phyloP scores from a whole-genome alignment of 257 asterid species.

The Agastache rugosa region DNA sequence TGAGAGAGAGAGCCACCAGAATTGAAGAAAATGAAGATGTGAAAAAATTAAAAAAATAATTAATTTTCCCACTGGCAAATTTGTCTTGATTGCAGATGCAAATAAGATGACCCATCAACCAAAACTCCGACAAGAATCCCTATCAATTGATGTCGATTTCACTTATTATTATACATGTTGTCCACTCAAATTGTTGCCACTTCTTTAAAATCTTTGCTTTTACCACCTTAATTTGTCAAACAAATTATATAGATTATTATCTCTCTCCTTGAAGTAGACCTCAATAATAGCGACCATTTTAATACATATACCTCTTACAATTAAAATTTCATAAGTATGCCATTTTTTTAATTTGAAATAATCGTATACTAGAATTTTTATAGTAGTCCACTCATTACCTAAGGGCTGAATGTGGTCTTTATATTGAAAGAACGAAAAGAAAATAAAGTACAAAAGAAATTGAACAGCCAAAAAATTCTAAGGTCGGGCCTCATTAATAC shows the following conservation, averaged over 20 bases:
- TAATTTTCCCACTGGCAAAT: not conserved
- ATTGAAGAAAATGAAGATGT: constrained; percentile 21
- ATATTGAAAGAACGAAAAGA: no score
- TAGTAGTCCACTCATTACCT: no score
- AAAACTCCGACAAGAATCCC: constrained; percentile 30
- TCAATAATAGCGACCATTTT: not conserved
- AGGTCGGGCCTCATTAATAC: no score
- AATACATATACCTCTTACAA: not conserved
- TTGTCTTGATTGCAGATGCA: constrained; percentile 30
- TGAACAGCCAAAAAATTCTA: no score
- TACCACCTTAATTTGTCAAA: constrained; percentile 15
- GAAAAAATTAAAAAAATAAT: not conserved
- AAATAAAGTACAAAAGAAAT: no score
- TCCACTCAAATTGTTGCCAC: constrained; percentile 14
- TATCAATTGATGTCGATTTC: constrained; percentile 26
- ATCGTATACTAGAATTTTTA: no score
- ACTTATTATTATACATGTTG: not conserved
- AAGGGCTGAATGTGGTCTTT: no score
- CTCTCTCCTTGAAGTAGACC: not conserved
- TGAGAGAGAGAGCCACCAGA: constrained; percentile 17
- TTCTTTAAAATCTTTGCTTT: not conserved
- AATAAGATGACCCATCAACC: not conserved
- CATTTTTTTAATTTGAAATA: no score
- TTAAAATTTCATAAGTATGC: no score
- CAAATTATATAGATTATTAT: not conserved